Evolutionary conservation across 306 rosid species (phyloP).

Genomic region (Gastrolobium villosum): DNA sequence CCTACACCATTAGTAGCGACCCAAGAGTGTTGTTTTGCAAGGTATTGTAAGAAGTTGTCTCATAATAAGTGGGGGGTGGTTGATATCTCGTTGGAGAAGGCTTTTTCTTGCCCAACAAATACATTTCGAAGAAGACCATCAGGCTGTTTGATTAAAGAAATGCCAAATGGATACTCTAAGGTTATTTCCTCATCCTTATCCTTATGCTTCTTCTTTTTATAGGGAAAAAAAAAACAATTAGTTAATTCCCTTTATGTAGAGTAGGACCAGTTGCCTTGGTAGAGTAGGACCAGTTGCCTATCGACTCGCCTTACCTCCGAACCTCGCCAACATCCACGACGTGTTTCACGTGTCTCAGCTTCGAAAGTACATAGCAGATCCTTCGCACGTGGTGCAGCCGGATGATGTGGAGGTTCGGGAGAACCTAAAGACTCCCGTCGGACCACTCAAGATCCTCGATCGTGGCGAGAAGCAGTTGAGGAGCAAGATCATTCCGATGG

Average conservation of each 20-base stretch:
- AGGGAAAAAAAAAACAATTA: neutral
- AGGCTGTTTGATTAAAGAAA: constrained; percentile 55
- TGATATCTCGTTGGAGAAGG: constrained; percentile 53
- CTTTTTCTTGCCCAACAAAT: constrained; percentile 37
- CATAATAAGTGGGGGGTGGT: constrained; percentile 49
- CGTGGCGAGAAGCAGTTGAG: too few species aligned
- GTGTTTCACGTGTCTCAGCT: too few species aligned
- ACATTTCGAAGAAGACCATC: constrained; percentile 53
- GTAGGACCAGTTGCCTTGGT: too few species aligned
- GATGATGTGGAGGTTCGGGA: too few species aligned
- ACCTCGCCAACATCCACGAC: too few species aligned
- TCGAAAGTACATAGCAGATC: too few species aligned
- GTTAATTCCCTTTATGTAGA: neutral
- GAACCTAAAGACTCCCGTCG: too few species aligned
- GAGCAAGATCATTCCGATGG: too few species aligned
- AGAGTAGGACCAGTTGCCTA: too few species aligned
- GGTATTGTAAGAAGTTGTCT: constrained; percentile 50
- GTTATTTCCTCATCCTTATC: constrained; percentile 15
- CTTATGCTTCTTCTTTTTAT: neutral
- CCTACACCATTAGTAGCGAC: constrained; percentile 46
- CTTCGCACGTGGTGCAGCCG: too few species aligned
- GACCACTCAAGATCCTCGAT: too few species aligned
- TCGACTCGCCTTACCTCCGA: too few species aligned
- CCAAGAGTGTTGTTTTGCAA: constrained; percentile 50
- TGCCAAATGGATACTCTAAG: constrained; percentile 49